Percentiles rank a stretch among this genome's conserved stretches.
These are phyloP conservation scores for Neonothopanus nambi DNA, from an alignment of 1,284 basidiomycete species.

Conservation along the genomic window DNA sequence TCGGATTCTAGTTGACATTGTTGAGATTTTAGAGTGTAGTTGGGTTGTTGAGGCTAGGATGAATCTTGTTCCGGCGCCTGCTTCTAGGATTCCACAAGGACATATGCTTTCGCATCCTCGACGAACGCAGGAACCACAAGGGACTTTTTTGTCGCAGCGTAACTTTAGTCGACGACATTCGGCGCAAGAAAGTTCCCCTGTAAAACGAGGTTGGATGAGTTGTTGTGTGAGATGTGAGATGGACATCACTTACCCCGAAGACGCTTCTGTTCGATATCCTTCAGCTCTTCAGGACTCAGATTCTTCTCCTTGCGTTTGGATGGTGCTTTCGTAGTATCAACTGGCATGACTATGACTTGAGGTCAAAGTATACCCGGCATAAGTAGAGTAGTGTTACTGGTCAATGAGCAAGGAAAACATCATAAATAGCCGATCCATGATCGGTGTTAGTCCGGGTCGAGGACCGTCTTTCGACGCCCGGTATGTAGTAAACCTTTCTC, in stretches of 20 bases:
- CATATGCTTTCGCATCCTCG: constrained; percentile 19
- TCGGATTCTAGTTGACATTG: constrained; percentile 49
- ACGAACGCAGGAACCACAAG: constrained; percentile 42
- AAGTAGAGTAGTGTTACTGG: no score
- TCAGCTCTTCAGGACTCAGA: constrained; percentile 36
- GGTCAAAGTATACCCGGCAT: no score
- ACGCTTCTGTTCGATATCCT: constrained; percentile 49
- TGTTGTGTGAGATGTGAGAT: no score
- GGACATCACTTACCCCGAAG: constrained; percentile 33
- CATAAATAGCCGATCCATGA: no score
- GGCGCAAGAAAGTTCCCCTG: constrained; percentile 49
- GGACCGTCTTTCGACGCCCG: no score
- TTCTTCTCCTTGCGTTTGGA: constrained; percentile 10
- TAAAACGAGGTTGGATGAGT: background rate
- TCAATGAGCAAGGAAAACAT: no score
- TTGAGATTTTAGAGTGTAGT: constrained; percentile 47
- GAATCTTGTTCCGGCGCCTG: constrained; percentile 21
- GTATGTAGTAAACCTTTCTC: no score
- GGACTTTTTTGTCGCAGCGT: constrained; percentile 49
- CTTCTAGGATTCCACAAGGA: constrained; percentile 22
- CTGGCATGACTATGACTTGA: no score
- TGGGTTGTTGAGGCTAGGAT: constrained; percentile 49
- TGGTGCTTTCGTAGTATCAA: background rate
- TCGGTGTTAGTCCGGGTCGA: no score
- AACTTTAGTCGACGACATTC: constrained; percentile 50